These are phyloP conservation scores for Pythium monospermum DNA, from an alignment of 352 stramenopile species.

Conservation along the genomic window DNA sequence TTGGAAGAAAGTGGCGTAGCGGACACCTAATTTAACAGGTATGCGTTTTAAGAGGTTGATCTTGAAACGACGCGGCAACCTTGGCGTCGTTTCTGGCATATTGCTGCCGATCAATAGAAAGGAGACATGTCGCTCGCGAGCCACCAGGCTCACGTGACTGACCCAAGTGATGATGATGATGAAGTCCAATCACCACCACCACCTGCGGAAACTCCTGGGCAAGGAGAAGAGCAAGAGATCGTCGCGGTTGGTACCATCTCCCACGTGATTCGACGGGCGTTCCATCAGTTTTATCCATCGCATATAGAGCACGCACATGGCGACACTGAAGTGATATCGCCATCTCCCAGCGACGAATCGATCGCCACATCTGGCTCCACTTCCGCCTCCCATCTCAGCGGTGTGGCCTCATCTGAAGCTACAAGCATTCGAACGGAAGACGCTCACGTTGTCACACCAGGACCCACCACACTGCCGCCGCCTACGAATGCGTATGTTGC, in stretches of 20 bases:
- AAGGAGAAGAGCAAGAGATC: constrained; percentile 42
- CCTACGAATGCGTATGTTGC: constrained; percentile 28
- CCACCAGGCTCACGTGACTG: constrained; percentile 4
- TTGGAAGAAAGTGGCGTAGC: not conserved
- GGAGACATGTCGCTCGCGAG: not conserved
- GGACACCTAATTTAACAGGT: constrained; percentile 1
- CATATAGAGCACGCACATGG: not conserved
- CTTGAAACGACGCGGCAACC: constrained; percentile 16
- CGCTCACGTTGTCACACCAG: too few species aligned
- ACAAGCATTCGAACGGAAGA: too few species aligned
- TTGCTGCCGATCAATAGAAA: not conserved
- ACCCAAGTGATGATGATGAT: constrained; percentile 2
- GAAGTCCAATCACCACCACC: constrained; percentile 3
- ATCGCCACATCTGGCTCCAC: too few species aligned
- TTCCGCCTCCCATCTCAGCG: too few species aligned
- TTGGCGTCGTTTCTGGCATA: not conserved
- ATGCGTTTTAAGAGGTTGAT: constrained; percentile 15
- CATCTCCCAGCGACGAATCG: too few species aligned
- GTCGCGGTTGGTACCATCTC: constrained; percentile 66
- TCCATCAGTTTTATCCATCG: constrained; percentile 56
- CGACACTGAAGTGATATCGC: too few species aligned
- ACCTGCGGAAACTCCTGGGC: not conserved
- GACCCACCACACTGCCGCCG: constrained; percentile 1
- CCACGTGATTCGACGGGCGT: constrained; percentile 71
- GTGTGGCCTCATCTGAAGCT: too few species aligned